Conservation (phyloP, 2,329 filamentous ascomycete genomes). For the Alternaria conjuncta region DNA sequence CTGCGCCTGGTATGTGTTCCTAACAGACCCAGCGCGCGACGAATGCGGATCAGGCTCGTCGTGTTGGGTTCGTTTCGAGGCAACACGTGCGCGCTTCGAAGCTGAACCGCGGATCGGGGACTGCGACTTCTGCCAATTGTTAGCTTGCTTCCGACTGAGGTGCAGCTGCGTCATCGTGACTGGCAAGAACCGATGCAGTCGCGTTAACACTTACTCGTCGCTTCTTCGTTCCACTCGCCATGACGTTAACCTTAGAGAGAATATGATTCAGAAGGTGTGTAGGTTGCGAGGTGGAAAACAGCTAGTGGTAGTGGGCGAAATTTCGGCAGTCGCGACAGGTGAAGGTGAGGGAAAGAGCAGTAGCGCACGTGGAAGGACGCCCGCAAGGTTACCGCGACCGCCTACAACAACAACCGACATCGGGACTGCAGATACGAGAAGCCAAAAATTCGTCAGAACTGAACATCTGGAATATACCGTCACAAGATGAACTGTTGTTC, state of each 20-base stretch:
- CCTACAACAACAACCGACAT: background rate
- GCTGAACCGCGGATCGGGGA: background rate
- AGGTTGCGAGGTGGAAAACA: background rate
- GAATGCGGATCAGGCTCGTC: background rate
- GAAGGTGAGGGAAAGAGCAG: background rate
- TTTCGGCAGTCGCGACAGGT: background rate
- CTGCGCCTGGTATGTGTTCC: slow-evolving; percentile 1
- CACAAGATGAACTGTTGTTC: background rate
- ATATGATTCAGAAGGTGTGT: background rate
- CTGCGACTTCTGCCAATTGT: background rate
- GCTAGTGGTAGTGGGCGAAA: background rate
- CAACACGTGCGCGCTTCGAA: slow-evolving; percentile 4
- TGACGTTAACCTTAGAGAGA: background rate
- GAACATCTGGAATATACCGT: background rate
- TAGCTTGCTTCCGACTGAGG: background rate
- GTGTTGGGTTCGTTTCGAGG: background rate
- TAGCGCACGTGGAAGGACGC: background rate
- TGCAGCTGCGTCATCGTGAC: too few species aligned
- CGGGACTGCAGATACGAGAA: background rate
- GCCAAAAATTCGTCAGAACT: background rate
- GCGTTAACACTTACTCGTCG: slow-evolving; percentile 1
- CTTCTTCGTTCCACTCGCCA: slow-evolving; percentile 10
- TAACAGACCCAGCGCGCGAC: background rate
- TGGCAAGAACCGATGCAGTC: background rate
- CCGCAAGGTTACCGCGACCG: background rate